phyloP scores from a whole-genome alignment of 2,329 filamentous ascomycete species.

The Colletotrichum noveboracense region DNA sequence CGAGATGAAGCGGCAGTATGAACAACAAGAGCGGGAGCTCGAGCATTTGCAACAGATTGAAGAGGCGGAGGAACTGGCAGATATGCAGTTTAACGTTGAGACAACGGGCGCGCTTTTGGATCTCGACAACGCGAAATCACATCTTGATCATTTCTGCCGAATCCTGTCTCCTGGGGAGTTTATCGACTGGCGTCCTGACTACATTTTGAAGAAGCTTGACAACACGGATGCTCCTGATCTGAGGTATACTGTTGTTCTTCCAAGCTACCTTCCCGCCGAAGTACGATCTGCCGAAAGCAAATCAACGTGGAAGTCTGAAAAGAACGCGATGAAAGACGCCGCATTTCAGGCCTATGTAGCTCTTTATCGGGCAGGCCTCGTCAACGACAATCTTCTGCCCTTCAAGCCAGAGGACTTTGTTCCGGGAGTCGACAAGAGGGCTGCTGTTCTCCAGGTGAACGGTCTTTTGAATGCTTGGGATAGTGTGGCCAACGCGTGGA shows the following conservation, averaged over 20 bases:
- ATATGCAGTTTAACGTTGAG: constrained; percentile 40
- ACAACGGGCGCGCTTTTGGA: constrained; percentile 69
- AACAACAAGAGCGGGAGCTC: constrained; percentile 63
- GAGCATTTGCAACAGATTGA: constrained; percentile 54
- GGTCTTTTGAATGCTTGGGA: constrained; percentile 53
- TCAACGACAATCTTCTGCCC: constrained; percentile 83
- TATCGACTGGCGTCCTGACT: constrained; percentile 71
- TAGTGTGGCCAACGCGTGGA: constrained; percentile 48
- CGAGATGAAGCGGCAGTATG: constrained; percentile 74
- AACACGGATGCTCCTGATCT: constrained; percentile 35
- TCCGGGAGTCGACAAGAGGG: constrained; percentile 41
- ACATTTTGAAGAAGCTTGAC: constrained; percentile 54
- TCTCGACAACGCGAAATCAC: constrained; percentile 74
- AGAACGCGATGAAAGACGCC: constrained; percentile 78
- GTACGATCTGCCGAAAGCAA: constrained; percentile 60
- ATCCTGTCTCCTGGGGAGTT: constrained; percentile 63
- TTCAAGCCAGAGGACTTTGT: constrained; percentile 45
- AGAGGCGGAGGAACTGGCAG: constrained; percentile 32
- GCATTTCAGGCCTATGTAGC: constrained; percentile 80
- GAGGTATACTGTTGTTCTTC: constrained; percentile 71
- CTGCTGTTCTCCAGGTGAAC: constrained; percentile 38
- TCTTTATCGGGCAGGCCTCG: constrained; percentile 71
- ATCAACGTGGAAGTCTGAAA: constrained; percentile 71
- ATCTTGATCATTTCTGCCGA: constrained; percentile 83
- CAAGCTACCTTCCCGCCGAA: constrained; percentile 68